Evolutionary conservation across 257 asterid genomes (phyloP), one percentile per base, ranked within the genome.

Genomic region (Anisodus tanguticus): DNA sequence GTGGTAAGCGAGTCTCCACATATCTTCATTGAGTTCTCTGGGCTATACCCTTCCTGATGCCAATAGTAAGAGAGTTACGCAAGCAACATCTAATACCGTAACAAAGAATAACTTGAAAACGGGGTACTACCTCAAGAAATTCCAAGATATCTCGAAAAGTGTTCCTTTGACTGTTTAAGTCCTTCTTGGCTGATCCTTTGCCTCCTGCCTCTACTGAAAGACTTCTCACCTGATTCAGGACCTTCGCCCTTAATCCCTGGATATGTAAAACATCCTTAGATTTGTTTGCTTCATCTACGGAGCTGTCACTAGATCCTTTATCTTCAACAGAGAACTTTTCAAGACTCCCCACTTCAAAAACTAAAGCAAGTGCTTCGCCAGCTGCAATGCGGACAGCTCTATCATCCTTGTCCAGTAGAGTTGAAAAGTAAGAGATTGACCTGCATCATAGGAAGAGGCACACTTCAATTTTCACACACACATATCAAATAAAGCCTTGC

Each of bases 141-240:
- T 93, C 98, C 76, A 92, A 87, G 81, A 97, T 87, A 91, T 97
- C 98, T 8, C 97, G 90, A 80, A 97, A 97, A 51, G 93, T 93
- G 85, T 89, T 93, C 86, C 92, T 92, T 91, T 97, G 99, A 79
- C 81, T 93, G 85, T 87, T 93, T 74, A 97, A 98, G 89, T 95
- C 98, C 90, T 97, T 97, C 93, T 93, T 95, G 19, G 92, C 92
- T 63, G 97, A 82, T 69, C 99, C 98, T 90, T 93, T 95, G 76
- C 98, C 99, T 19, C 93, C 98, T 9, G 99, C 98, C 93, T 97
- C 99, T 9, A 88, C 83, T 8, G 99, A 86, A 58, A 97, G 98
- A 51, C 55, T 86, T 82, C 89, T 91, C 62, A 94, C 97, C 88
- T 93, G 98, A 83, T 90, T 90, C 62, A 92, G 87, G 41, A 97